These are phyloP conservation scores for Sarcodon sp. DNA, from an alignment of 768 basidiomycete genomes.

Conservation along the genomic window DNA sequence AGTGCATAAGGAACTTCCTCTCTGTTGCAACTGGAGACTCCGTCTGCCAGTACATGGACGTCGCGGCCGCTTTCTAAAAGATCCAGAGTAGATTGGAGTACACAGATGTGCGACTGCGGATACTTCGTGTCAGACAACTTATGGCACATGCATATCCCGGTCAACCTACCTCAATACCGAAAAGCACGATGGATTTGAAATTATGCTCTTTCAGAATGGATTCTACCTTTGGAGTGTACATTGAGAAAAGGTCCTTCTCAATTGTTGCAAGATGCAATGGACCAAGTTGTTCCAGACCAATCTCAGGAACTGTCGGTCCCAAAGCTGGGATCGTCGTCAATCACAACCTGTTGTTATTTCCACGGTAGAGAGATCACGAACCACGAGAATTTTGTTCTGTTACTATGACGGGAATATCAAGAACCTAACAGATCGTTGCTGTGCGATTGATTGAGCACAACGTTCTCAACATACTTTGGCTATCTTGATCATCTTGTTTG, in stretches of 20 bases:
- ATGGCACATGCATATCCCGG: background rate
- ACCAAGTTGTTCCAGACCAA: slow-evolving; percentile 42
- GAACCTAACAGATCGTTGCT: slow-evolving; percentile 24
- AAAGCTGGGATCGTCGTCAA: slow-evolving; percentile 30
- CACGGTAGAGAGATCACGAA: slow-evolving; percentile 10
- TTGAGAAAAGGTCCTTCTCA: slow-evolving; percentile 78
- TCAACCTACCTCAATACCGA: slow-evolving; percentile 74
- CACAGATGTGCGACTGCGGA: slow-evolving; percentile 76
- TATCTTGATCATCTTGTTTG: slow-evolving; percentile 65
- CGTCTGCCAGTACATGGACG: slow-evolving; percentile 73
- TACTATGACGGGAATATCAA: slow-evolving; percentile 58
- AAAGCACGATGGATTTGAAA: slow-evolving; percentile 53
- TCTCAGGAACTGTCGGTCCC: slow-evolving; percentile 52
- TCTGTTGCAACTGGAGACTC: slow-evolving; percentile 69
- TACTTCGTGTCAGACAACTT: background rate
- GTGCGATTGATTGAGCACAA: background rate
- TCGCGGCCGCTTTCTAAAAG: slow-evolving; percentile 35
- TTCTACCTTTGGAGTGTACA: slow-evolving; percentile 62
- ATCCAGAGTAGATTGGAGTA: slow-evolving; percentile 72
- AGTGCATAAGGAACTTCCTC: slow-evolving; percentile 73
- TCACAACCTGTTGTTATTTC: no score
- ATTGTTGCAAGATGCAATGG: slow-evolving; percentile 45
- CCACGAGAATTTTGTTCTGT: slow-evolving; percentile 83
- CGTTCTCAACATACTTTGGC: slow-evolving; percentile 38
- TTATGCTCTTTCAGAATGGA: slow-evolving; percentile 31